Base-by-base conservation (phyloP, 345 rosid genomes). In the Syzygium jambos region DNA sequence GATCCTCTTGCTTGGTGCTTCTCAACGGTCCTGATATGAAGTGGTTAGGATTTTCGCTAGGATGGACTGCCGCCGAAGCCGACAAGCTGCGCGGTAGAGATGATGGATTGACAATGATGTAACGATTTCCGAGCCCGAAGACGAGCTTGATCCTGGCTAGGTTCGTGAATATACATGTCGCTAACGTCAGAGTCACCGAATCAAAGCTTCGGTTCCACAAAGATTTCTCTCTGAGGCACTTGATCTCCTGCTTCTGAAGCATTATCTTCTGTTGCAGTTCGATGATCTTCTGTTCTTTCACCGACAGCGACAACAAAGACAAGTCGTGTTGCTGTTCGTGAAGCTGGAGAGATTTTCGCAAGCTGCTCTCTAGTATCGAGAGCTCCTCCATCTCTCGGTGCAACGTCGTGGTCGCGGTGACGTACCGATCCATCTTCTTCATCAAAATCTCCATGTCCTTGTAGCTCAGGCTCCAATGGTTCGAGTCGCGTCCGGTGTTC, bases 361-460 rank as follows among this genome's bases (percentile, higher is more conserved):
- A 85, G 13, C 92, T 89, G 87, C 86, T 93, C 90, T 98, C 98
- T 53, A 93, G 38, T 3, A 68, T 86, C 14, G 95, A 84, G 51
- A 98, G 91, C 92, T 96, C 99, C 89, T 98, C 98, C 92, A 96
- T 95, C 89, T 95, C 98, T 91, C 91, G 95, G 73, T 92, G 92
- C 85, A 98, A 90, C 61, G 94, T 91, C 7, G 95, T 94, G 53
- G 99, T 96, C 68, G 92, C 90, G 7, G 93, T 89, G 68, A 95
- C 94, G 86, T 92, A 95, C 89, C 95, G 91, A 89, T 96, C 98
- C 94, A 95, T 91, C 92, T 92, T 98, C 94, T 91, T 96, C 90
- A 87, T 91, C 84, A 88, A 89, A 13, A 93, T 91, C 85, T 96
- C 99, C 90, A 95, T 93, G 3, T 96, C 99, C 85, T 94, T 95